Evolutionary conservation across 129 eudicot species (phyloP).

Genomic region (Heracleum sosnowskyi): DNA sequence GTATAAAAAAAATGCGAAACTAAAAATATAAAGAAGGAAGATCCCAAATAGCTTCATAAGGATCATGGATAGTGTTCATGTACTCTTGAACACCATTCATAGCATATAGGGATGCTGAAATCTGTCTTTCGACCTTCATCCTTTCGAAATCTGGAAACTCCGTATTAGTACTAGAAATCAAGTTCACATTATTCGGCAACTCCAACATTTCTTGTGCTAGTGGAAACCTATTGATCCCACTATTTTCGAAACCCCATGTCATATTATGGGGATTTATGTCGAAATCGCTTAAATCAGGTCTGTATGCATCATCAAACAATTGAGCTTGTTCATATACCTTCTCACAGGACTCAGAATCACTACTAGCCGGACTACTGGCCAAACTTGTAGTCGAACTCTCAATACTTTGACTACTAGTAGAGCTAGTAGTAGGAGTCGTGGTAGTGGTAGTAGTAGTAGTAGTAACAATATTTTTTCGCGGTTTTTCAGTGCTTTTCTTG

Average conservation of each 20-base stretch:
- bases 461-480: constrained; percentile 14
- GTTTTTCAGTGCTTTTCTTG: constrained; percentile 41
- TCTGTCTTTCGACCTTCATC: constrained; percentile 81
- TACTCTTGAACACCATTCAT: constrained; percentile 76
- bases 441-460: background rate
- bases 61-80: constrained; percentile 72
- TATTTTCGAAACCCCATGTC: constrained; percentile 28
- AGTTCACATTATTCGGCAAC: constrained; percentile 27
- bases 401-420: constrained; percentile 6
- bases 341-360: constrained; percentile 18
- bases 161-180: constrained; percentile 15
- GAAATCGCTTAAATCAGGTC: constrained; percentile 52
- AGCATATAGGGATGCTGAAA: constrained; percentile 71
- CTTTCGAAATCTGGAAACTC: constrained; percentile 58
- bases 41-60: constrained; percentile 80
- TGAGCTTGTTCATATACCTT: constrained; percentile 23
- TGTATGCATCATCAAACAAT: constrained; percentile 58
- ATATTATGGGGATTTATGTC: constrained; percentile 16
- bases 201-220: constrained; percentile 35
- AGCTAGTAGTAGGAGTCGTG: background rate
- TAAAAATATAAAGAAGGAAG: constrained; percentile 75
- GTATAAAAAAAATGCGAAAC: background rate
- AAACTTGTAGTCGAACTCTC: constrained; percentile 15
- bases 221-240: constrained; percentile 26
- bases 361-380: constrained; percentile 10